Conservation (phyloP, 1,284 basidiomycete genomes). For the Sporisorium scitamineum region DNA sequence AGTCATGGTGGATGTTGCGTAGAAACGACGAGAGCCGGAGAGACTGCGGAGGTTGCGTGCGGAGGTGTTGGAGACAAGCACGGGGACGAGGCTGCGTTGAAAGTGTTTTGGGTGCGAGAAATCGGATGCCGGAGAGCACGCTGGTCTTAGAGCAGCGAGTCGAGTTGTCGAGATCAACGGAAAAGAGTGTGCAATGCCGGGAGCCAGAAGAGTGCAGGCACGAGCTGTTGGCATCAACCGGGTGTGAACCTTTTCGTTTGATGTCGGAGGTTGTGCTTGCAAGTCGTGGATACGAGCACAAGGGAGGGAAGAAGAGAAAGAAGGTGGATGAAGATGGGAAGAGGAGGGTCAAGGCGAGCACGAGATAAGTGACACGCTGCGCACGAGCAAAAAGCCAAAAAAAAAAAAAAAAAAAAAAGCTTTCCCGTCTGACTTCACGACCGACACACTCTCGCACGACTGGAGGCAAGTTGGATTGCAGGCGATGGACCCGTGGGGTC, state of each 20-base stretch:
- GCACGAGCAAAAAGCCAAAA: neutral
- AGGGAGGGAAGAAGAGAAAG: neutral
- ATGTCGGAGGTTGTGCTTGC: neutral
- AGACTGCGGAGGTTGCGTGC: neutral
- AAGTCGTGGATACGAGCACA: conserved; percentile 1
- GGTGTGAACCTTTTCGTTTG: neutral
- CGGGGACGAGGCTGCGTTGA: neutral
- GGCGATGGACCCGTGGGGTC: no score
- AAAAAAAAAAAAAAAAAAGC: conserved; percentile 1
- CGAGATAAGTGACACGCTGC: conserved; percentile 5
- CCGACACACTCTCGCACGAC: no score
- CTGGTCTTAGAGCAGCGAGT: conserved; percentile 7
- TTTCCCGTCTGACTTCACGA: no score
- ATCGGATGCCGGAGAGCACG: neutral
- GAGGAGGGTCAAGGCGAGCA: neutral
- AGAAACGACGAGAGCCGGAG: neutral
- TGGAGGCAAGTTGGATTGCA: no score
- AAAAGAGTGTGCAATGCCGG: conserved; percentile 25
- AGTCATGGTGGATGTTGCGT: conserved; percentile 23
- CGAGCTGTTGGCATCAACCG: conserved; percentile 42
- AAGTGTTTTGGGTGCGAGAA: conserved; percentile 6
- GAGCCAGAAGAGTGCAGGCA: conserved; percentile 29
- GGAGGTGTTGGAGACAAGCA: neutral
- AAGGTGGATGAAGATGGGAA: conserved; percentile 1
- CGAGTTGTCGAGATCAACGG: conserved; percentile 3